A percentile compares a stretch with the other conserved stretches of the same genome.
Evolutionary conservation across 495 filamentous ascomycete species (phyloP).

Genomic region (Hamigera avellanea): DNA sequence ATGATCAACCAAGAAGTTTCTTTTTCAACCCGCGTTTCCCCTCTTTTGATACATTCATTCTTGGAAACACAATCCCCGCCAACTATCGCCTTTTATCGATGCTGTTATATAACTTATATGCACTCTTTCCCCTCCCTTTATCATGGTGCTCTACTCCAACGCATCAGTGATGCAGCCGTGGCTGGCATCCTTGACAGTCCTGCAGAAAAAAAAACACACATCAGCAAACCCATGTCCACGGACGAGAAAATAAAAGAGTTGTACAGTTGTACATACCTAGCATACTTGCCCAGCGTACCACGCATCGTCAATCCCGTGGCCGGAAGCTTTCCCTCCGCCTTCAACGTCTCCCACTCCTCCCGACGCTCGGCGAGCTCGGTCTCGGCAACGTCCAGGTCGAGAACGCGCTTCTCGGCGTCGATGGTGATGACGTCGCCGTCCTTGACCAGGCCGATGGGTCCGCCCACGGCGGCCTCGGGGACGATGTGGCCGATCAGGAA

Average conservation of each 20-base stretch:
- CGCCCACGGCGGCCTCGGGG: conserved; percentile 46
- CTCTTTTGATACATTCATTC: too few species aligned
- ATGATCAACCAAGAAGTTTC: too few species aligned
- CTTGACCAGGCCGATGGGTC: conserved; percentile 42
- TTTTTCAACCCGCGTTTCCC: too few species aligned
- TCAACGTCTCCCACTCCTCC: conserved; percentile 43
- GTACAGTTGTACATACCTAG: conserved; percentile 24
- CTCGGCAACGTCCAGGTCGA: conserved; percentile 39
- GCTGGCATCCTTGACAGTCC: conserved; percentile 54
- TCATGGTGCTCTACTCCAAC: conserved; percentile 16
- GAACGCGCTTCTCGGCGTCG: conserved; percentile 37
- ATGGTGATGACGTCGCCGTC: conserved; percentile 47
- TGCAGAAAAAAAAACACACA: background rate
- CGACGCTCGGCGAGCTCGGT: conserved; percentile 53
- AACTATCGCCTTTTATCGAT: too few species aligned
- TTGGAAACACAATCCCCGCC: too few species aligned
- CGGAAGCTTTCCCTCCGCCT: conserved; percentile 22
- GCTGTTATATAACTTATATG: too few species aligned
- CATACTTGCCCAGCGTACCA: conserved; percentile 89
- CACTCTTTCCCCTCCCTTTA: too few species aligned
- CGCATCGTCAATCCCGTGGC: conserved; percentile 41
- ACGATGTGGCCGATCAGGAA: conserved; percentile 45
- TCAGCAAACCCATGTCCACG: background rate
- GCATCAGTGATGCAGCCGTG: conserved; percentile 46
- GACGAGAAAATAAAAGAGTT: background rate